Percentiles rank a stretch among this genome's conserved stretches.
phyloP scores from a whole-genome alignment of 495 filamentous ascomycete genomes.

The Talaromyces borbonicus region DNA sequence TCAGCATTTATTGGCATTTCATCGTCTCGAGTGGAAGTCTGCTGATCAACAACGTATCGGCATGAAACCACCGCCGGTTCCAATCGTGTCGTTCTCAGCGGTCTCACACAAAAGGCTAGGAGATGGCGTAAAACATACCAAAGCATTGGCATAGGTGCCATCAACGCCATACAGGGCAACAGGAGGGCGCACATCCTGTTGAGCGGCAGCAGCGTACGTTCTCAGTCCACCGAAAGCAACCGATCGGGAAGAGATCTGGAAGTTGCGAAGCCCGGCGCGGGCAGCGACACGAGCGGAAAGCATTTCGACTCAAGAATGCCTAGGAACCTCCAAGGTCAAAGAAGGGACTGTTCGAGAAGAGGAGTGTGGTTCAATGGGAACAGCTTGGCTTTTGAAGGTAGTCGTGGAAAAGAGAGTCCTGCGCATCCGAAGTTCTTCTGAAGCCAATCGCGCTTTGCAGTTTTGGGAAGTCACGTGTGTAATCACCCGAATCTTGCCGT shows the following conservation, averaged over 20 bases:
- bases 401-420: slow-evolving; percentile 2
- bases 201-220: slow-evolving; percentile 63
- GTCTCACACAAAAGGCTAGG: too few relatives aligned
- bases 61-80: too few relatives aligned
- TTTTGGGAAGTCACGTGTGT: background rate
- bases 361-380: too few relatives aligned
- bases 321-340: background rate
- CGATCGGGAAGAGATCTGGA: slow-evolving; percentile 32
- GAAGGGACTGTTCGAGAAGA: background rate
- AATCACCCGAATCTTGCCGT: slow-evolving; percentile 2
- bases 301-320: background rate
- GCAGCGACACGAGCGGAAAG: slow-evolving; percentile 31
- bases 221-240: slow-evolving; percentile 42
- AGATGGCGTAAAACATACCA: slow-evolving; percentile 70
- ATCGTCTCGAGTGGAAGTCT: too few relatives aligned
- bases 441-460: slow-evolving; percentile 1
- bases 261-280: slow-evolving; percentile 38
- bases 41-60: too few relatives aligned
- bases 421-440: slow-evolving; percentile 5
- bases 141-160: slow-evolving; percentile 93
- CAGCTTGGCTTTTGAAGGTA: too few relatives aligned
- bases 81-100: too few relatives aligned
- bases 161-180: slow-evolving; percentile 90
- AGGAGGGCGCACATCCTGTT: slow-evolving; percentile 66
- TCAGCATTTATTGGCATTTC: too few relatives aligned